phyloP scores from a whole-genome alignment of 1,139 yeast species.

The Kodamaea arcana region DNA sequence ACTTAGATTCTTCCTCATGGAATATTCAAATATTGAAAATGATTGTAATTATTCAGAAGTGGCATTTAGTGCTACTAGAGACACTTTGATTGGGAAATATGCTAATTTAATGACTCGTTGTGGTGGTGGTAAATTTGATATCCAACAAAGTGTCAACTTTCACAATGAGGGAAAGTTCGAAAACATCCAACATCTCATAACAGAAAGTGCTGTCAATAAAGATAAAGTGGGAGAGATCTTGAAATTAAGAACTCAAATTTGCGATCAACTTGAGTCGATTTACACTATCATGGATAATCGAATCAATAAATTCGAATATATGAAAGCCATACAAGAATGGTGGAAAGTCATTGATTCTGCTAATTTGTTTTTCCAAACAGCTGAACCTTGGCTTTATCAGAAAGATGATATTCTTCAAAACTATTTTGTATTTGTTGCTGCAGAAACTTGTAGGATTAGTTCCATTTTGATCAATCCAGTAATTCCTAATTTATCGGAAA shows the following conservation, averaged over 20 bases:
- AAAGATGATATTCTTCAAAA: slow-evolving; percentile 34
- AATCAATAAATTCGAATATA: slow-evolving; percentile 50
- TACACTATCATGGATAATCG: slow-evolving; percentile 34
- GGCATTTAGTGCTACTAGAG: slow-evolving; percentile 54
- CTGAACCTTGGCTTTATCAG: slow-evolving; percentile 56
- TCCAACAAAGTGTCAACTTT: slow-evolving; percentile 40
- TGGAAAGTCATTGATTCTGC: slow-evolving; percentile 61
- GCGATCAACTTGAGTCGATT: slow-evolving; percentile 17
- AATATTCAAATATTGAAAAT: slow-evolving; percentile 66
- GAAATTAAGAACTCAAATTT: slow-evolving; percentile 16
- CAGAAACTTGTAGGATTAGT: slow-evolving; percentile 67
- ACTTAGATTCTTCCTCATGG: slow-evolving; percentile 70
- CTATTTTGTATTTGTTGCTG: slow-evolving; percentile 55
- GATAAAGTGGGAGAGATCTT: slow-evolving; percentile 15
- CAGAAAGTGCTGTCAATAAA: slow-evolving; percentile 10
- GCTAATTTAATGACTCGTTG: slow-evolving; percentile 75
- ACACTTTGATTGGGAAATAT: slow-evolving; percentile 72
- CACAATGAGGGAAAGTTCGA: slow-evolving; percentile 19
- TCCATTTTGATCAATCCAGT: slow-evolving; percentile 69
- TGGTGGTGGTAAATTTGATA: slow-evolving; percentile 65
- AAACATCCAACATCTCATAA: slow-evolving; percentile 22
- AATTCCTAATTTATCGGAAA: slow-evolving; percentile 58
- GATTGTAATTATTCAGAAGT: slow-evolving; percentile 78
- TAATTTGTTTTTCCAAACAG: slow-evolving; percentile 57
- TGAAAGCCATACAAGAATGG: slow-evolving; percentile 56